A percentile compares a stretch with the other conserved stretches of the same genome.
Evolutionary conservation across 768 basidiomycete species (phyloP).

Genomic region (Boletus vermiculosoides): DNA sequence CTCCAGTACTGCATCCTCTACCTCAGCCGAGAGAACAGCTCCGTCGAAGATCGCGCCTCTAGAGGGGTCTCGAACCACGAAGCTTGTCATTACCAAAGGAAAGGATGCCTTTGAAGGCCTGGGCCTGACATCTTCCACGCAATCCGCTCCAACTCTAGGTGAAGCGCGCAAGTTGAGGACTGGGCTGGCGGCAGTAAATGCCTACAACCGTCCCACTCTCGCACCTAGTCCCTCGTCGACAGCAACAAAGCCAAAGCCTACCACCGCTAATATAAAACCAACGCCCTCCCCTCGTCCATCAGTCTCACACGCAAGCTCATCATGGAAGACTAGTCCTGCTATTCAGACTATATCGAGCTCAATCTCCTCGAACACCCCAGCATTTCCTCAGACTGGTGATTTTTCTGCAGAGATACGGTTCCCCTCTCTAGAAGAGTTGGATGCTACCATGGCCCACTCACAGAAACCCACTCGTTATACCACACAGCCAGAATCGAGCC

Average conservation of each 20-base stretch:
- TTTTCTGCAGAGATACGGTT: slow-evolving; percentile 69
- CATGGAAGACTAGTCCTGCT: slow-evolving; percentile 21
- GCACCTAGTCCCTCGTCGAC: slow-evolving; percentile 15
- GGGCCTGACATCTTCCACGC: slow-evolving; percentile 46
- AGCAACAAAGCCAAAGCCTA: slow-evolving; percentile 20
- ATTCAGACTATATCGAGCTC: slow-evolving; percentile 34
- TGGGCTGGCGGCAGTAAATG: slow-evolving; percentile 56
- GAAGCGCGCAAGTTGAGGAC: slow-evolving; percentile 74
- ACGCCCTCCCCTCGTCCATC: slow-evolving; percentile 33
- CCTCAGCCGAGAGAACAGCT: slow-evolving; percentile 14
- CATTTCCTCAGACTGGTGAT: slow-evolving; percentile 39
- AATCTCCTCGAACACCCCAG: slow-evolving; percentile 32
- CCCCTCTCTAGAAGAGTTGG: slow-evolving; percentile 84
- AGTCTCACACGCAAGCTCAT: slow-evolving; percentile 12
- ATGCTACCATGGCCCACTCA: slow-evolving; percentile 49
- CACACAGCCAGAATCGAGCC: slow-evolving; percentile 14
- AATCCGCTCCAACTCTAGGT: slow-evolving; percentile 64
- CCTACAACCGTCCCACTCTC: slow-evolving; percentile 28
- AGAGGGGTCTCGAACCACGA: slow-evolving; percentile 34
- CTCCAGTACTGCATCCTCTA: slow-evolving; percentile 2
- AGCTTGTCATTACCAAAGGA: slow-evolving; percentile 35
- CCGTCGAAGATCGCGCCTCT: slow-evolving; percentile 25
- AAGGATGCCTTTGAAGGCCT: slow-evolving; percentile 83
- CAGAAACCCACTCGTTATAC: slow-evolving; percentile 18
- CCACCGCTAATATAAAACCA: slow-evolving; percentile 18